Evolutionary conservation across 352 stramenopile species (phyloP).

Genomic region (Pythium grandisporangium): DNA sequence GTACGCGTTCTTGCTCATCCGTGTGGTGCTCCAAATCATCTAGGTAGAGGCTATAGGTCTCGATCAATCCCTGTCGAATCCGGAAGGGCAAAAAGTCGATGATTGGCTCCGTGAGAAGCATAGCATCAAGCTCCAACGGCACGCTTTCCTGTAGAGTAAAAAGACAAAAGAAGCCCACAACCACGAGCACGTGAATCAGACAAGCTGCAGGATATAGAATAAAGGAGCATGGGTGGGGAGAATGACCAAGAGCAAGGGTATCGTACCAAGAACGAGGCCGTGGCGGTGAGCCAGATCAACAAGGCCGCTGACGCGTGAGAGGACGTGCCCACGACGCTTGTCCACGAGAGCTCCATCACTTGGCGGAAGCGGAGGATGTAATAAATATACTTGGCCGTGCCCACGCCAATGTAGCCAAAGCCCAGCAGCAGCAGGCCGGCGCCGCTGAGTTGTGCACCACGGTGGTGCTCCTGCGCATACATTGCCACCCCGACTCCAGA

Average conservation of each 20-base stretch:
- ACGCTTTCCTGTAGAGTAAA: conserved; percentile 55
- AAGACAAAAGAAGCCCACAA: too few species aligned
- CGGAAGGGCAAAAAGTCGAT: conserved; percentile 72
- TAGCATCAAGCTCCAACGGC: conserved; percentile 73
- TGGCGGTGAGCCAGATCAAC: conserved; percentile 79
- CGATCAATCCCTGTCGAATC: conserved; percentile 80
- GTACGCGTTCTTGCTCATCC: conserved; percentile 72
- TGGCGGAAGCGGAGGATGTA: conserved; percentile 85
- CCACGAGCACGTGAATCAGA: too few species aligned
- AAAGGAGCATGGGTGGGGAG: too few species aligned
- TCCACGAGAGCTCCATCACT: conserved; percentile 82
- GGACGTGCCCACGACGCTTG: conserved; percentile 74
- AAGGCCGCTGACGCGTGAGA: conserved; percentile 74
- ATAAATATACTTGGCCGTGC: conserved; percentile 86
- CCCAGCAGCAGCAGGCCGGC: conserved; percentile 69
- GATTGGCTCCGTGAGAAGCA: conserved; percentile 79
- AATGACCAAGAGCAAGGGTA: too few species aligned
- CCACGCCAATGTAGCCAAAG: conserved; percentile 84
- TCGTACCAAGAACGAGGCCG: conserved; percentile 79
- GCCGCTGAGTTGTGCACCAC: conserved; percentile 72
- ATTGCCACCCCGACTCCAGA: conserved; percentile 78
- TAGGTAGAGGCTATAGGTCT: conserved; percentile 84
- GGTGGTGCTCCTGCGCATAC: conserved; percentile 85
- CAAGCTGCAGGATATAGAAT: too few species aligned
- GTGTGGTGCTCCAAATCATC: conserved; percentile 81